Conservation (phyloP, 2,329 filamentous ascomycete species). For the Aschersonia sp. region DNA sequence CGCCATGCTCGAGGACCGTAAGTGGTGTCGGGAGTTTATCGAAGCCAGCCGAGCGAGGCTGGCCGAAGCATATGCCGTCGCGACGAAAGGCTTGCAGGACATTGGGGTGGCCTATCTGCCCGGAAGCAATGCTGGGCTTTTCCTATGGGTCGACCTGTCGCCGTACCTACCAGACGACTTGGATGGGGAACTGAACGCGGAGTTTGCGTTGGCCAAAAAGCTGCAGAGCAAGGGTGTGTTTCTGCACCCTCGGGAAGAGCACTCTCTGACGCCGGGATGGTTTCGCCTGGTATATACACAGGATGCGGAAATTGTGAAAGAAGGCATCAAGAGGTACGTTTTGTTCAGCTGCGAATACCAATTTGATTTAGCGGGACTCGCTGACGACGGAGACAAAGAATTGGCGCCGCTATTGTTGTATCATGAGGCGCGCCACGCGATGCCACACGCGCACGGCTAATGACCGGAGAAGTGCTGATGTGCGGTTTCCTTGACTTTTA, state of each 20-base stretch:
- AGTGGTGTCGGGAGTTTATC: slow-evolving; percentile 30
- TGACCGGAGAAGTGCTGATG: too few species aligned
- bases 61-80: slow-evolving; percentile 22
- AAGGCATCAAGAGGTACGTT: slow-evolving; percentile 21
- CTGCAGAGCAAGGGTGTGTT: slow-evolving; percentile 32
- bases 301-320: slow-evolving; percentile 16
- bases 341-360: too few species aligned
- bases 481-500: too few species aligned
- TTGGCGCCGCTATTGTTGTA: not conserved
- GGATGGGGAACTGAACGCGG: slow-evolving; percentile 17
- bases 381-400: not conserved
- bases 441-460: too few species aligned
- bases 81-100: slow-evolving; percentile 19
- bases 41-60: slow-evolving; percentile 22
- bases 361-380: too few species aligned
- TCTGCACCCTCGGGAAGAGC: slow-evolving; percentile 31
- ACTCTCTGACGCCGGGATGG: slow-evolving; percentile 31
- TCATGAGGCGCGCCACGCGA: too few species aligned
- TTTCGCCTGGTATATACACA: slow-evolving; percentile 38
- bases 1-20: slow-evolving; percentile 29
- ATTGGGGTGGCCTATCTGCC: slow-evolving; percentile 27
- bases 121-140: slow-evolving; percentile 40
- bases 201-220: slow-evolving; percentile 27
- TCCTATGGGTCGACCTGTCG: slow-evolving; percentile 37
- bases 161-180: slow-evolving; percentile 20